Conservation (phyloP, 176 grass and related monocot species). For the Paspalum notatum region DNA sequence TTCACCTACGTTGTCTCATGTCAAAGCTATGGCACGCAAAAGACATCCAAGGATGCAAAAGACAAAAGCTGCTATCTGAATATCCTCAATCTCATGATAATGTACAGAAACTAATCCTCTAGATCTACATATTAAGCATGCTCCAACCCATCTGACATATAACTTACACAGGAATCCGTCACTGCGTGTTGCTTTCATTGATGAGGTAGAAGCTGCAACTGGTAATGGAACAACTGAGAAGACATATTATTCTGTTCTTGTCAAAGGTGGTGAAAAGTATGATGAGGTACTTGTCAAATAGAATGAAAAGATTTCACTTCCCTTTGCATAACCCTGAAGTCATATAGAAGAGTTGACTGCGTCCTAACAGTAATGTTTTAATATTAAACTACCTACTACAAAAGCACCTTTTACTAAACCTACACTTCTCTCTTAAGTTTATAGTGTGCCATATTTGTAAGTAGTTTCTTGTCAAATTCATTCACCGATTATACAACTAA, state of each 20-base stretch:
- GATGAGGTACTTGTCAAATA: conserved; percentile 68
- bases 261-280: conserved; percentile 83
- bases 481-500: conserved; percentile 5
- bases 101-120: conserved; percentile 44
- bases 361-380: neutral
- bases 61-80: conserved; percentile 72
- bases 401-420: neutral
- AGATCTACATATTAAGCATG: neutral
- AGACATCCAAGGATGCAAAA: conserved; percentile 54
- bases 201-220: conserved; percentile 61
- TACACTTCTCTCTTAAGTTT: conserved; percentile 6
- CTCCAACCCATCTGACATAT: conserved; percentile 31
- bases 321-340: conserved; percentile 19
- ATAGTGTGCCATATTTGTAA: neutral
- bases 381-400: neutral
- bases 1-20: conserved; percentile 98
- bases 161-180: conserved; percentile 61
- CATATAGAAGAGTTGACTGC: neutral
- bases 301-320: conserved; percentile 19
- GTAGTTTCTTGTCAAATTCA: conserved; percentile 29
- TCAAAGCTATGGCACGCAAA: conserved; percentile 91
- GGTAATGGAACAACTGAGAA: conserved; percentile 57
- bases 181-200: conserved; percentile 88
- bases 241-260: conserved; percentile 97
- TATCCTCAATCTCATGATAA: conserved; percentile 86